Conservation (phyloP, 345 rosid genomes). For the Dipteronia sinensis region DNA sequence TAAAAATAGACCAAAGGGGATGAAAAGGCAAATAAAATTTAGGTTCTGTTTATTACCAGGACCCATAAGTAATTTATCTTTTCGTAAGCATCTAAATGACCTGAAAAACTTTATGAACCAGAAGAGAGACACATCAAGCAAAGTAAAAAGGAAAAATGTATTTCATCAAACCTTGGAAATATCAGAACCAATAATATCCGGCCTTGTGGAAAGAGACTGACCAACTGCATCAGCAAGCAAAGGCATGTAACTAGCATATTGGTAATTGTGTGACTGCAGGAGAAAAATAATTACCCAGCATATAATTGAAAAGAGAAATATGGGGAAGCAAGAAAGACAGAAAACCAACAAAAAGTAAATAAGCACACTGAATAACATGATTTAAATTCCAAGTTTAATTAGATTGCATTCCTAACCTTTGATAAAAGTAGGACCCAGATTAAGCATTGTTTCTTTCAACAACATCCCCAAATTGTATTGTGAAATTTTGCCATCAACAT, state of each 20-base stretch:
- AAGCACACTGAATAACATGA: background rate
- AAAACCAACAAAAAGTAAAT: background rate
- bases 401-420: slow-evolving; percentile 59
- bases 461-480: slow-evolving; percentile 71
- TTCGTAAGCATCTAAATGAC: background rate
- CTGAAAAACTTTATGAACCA: background rate
- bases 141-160: background rate
- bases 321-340: slow-evolving; percentile 18
- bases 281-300: slow-evolving; percentile 35
- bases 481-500: slow-evolving; percentile 41
- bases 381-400: slow-evolving; percentile 23
- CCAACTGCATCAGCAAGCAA: slow-evolving; percentile 84
- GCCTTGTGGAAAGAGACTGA: slow-evolving; percentile 97
- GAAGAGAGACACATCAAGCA: background rate
- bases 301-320: slow-evolving; percentile 30
- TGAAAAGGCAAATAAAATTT: background rate
- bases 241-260: slow-evolving; percentile 40
- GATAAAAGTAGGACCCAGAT: slow-evolving; percentile 93
- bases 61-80: background rate
- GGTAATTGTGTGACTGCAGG: slow-evolving; percentile 42
- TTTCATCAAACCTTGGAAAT: slow-evolving; percentile 72
- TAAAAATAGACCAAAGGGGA: background rate
- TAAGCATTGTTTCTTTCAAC: slow-evolving; percentile 81
- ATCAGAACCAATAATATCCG: slow-evolving; percentile 89
- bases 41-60: background rate